phyloP scores from a whole-genome alignment of 768 basidiomycete species.

The Phaffia tasmanica region DNA sequence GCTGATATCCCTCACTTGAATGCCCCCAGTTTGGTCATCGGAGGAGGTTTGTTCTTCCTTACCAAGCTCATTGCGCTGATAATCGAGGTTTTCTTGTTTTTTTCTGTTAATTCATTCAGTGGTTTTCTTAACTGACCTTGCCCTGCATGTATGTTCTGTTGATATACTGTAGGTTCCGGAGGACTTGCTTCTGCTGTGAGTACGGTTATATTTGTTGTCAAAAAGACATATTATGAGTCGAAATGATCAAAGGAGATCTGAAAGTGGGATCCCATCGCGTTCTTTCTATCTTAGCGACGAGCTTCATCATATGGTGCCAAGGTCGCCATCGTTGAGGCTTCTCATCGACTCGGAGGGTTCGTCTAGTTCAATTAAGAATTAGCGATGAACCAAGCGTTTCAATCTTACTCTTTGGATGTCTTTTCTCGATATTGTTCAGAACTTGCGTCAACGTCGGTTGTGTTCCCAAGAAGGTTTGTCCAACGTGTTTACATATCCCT shows the following conservation, averaged over 20 bases:
- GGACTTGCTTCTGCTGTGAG: conserved; percentile 77
- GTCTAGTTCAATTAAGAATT: background rate
- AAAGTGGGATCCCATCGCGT: background rate
- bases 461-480: conserved; percentile 82
- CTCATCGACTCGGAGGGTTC: conserved; percentile 56
- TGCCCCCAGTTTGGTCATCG: conserved; percentile 13
- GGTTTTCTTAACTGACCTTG: conserved; percentile 2
- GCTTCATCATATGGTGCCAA: conserved; percentile 87
- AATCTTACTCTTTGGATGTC: background rate
- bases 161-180: conserved; percentile 58
- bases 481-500: background rate
- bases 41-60: conserved; percentile 18
- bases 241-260: background rate
- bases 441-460: conserved; percentile 99
- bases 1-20: no score
- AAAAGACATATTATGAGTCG: background rate
- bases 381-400: background rate
- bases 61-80: background rate
- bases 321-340: conserved; percentile 74
- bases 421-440: conserved; percentile 32
- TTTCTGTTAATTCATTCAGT: no score
- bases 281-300: conserved; percentile 51
- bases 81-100: no score
- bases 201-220: conserved; percentile 7
- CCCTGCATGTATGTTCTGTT: background rate